Base-by-base conservation (phyloP, 495 filamentous ascomycete species). In the Trichoderma erinaceum region DNA sequence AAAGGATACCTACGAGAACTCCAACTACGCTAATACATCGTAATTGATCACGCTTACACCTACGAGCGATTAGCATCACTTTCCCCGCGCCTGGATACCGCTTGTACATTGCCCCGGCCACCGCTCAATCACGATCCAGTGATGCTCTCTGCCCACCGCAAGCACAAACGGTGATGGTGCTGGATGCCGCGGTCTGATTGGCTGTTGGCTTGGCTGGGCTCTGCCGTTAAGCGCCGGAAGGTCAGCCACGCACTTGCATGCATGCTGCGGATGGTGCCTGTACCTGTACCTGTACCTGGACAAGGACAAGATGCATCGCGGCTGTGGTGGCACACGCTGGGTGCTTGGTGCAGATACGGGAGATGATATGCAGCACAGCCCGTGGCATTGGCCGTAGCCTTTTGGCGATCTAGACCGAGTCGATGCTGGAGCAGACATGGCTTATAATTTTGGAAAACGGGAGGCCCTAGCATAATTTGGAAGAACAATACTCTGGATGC, bases 171-270 rank as follows among this genome's bases (percentile, higher is more conserved):
- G 27, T 61, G 12, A 61, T 61, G 56, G 56, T 61, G 56, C 10
- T 61, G 56, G 12, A 32, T 11, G 23, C 27, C 23, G 56, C 56
- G 25, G 56, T 7, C 56, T 61, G 56, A 61, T 61, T 61, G 56
- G 56, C 56, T 38, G 56, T 25, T 61, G 23, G 56, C n/a, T 6
- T 3, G 43, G 21, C 50, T 56, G 18, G 56, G 27, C 56, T 61
- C 23, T 61, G 23, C 56, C 15, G 10, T 61, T 61, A 61, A 61
- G 56, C 56, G 56, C 56, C 56, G 27, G 56, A 32, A 32, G 56
- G 4, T 21, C 11, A 61, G 56, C 12, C 27, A 61, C 27, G 56
- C 56, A 61, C 23, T 61, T 11, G 44, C 44, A 48, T 16, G 44
- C 44, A 48, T 38, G 35, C 35, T 10, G 35, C 35, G 35, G 18